phyloP scores from a whole-genome alignment of 2,329 filamentous ascomycete genomes.

The Microthyrium microscopicum region DNA sequence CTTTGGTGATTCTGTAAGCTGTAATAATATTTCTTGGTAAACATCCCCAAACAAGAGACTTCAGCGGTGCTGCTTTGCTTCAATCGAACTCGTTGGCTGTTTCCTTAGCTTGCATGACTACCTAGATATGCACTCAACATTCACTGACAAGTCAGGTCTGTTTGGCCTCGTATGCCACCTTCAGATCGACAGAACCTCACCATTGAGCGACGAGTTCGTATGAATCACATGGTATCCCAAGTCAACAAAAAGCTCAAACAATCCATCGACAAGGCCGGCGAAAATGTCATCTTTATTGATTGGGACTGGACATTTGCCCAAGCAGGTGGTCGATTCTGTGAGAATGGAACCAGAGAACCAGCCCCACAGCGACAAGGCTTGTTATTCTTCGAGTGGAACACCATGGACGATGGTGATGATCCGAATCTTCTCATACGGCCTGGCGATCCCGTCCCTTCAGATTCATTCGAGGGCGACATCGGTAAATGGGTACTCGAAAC shows the following conservation, averaged over 20 bases:
- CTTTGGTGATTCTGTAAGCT: slow-evolving; percentile 15
- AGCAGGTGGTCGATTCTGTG: slow-evolving; percentile 15
- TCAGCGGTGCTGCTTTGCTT: too few species aligned
- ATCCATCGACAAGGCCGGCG: slow-evolving; percentile 11
- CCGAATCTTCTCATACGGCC: slow-evolving; percentile 11
- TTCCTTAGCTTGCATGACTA: too few species aligned
- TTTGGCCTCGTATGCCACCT: slow-evolving; percentile 3
- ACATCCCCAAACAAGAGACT: too few species aligned
- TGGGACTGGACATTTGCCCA: slow-evolving; percentile 12
- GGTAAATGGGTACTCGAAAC: slow-evolving; percentile 14
- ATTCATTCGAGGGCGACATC: slow-evolving; percentile 15
- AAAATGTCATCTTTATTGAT: slow-evolving; percentile 14
- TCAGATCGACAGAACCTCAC: slow-evolving; percentile 11
- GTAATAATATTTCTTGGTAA: slow-evolving; percentile 18
- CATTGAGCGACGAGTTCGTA: slow-evolving; percentile 11
- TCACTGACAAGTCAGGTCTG: slow-evolving; percentile 4
- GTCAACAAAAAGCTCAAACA: slow-evolving; percentile 14
- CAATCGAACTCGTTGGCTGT: too few species aligned
- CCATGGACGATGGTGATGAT: slow-evolving; percentile 15
- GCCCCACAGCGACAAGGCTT: slow-evolving; percentile 14
- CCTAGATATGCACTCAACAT: too few species aligned
- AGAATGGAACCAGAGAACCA: slow-evolving; percentile 14
- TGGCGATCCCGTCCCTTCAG: slow-evolving; percentile 13
- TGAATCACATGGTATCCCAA: slow-evolving; percentile 15
- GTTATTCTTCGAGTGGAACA: slow-evolving; percentile 18